phyloP scores from a whole-genome alignment of 2,329 filamentous ascomycete genomes.

The Ilyonectria robusta region DNA sequence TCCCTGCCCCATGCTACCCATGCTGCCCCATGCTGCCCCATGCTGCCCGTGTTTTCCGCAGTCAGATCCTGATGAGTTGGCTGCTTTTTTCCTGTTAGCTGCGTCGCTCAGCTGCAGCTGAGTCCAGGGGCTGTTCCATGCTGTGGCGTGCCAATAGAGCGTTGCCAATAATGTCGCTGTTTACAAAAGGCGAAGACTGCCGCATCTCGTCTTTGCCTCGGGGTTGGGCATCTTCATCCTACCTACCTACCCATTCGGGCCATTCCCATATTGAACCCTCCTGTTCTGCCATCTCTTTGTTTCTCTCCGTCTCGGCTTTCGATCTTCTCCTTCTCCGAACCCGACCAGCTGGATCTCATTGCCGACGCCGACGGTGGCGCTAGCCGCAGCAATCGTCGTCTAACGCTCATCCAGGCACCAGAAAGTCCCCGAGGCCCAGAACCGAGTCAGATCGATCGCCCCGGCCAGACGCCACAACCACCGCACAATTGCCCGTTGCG shows the following conservation, averaged over 20 bases:
- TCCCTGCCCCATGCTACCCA: not conserved
- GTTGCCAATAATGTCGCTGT: not conserved
- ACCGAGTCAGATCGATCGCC: constrained; percentile 24
- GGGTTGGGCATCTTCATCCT: not conserved
- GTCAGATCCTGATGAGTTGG: constrained; percentile 23
- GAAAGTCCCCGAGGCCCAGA: not conserved
- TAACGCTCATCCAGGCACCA: constrained; percentile 16
- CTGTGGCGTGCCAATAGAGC: not conserved
- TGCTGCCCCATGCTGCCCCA: not conserved
- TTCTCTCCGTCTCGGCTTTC: not conserved
- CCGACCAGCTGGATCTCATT: not conserved
- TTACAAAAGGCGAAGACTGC: constrained; percentile 16
- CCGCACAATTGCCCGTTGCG: constrained; percentile 7
- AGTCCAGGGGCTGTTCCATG: constrained; percentile 13
- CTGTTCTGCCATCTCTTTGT: not conserved
- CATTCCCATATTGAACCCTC: not conserved
- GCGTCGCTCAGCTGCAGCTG: constrained; percentile 20
- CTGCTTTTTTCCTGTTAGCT: constrained; percentile 18
- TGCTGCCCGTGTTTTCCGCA: not conserved
- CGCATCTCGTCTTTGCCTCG: not conserved
- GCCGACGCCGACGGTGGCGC: constrained; percentile 16
- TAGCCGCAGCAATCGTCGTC: not conserved
- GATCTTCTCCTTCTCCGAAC: not conserved
- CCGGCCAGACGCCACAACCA: not conserved
- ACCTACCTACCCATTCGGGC: too few relatives aligned